Evolutionary conservation across 257 asterid species (phyloP), one percentile per base, ranked within the genome.

Genomic region (Plantago ovata): DNA sequence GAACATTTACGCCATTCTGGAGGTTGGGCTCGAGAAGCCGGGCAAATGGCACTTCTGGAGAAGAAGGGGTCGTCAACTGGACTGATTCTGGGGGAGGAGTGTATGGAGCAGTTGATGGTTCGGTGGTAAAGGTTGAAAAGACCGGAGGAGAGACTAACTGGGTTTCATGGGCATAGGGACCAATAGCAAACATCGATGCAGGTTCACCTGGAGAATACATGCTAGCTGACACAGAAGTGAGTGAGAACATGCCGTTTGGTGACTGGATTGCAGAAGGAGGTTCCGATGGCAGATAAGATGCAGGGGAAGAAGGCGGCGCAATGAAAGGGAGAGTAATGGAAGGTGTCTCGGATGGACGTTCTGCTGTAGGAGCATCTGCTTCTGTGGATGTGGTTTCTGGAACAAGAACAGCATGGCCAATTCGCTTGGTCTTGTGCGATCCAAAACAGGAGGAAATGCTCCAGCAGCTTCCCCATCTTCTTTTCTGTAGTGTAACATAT

Each of bases 21-120:
- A 66, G 82, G 66, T 72, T 62, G 52, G 95, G 87, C 51, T 88
- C 96, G 7, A 92, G 83, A 66, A 92, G 89, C 60, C 83, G 69
- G 10, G 98, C 98, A 69, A 92, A 92, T 13, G 98, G 98, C 40
- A 92, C 98, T 81, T 92, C 97, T 3, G 98, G 98, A 20, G 98
- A 92, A 59, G 97, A 86, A 57, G 98, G 98, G 32, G 89, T 82
- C 3, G 98, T 92, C 76, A 86, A 55, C 72, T 84, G 95, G 65
- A 76, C 77, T 1, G 88, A 80, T 73, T 92, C 98, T 0, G 95
- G 91, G n/a, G 98, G 98, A 64, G 98, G 97, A 24, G 98, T 88
- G 49, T 75, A 86, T 33, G 98, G 95, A 51, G 98, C 98, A 18
- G 97, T 88, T 6, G 98, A 92, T 38, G 98, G 97, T 69, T 92